These are phyloP conservation scores for Alternaria metachromatica DNA, from an alignment of 2,329 filamentous ascomycete genomes.

Conservation along the genomic window DNA sequence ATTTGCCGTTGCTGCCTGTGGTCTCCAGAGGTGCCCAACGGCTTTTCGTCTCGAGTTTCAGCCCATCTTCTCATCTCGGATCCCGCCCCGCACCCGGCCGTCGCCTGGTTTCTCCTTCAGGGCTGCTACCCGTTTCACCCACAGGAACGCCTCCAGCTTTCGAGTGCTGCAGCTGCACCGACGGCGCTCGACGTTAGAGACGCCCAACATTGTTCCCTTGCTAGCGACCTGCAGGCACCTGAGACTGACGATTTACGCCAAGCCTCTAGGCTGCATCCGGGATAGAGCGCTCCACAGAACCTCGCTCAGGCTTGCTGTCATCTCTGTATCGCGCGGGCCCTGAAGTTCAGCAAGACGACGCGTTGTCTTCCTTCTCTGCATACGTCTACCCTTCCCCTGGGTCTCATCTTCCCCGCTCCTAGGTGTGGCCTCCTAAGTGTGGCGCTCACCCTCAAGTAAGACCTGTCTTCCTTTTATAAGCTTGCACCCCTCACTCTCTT, in stretches of 20 bases:
- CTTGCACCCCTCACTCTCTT: slow-evolving; percentile 5
- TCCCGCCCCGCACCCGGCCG: slow-evolving; percentile 8
- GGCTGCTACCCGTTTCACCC: slow-evolving; percentile 4
- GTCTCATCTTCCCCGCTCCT: slow-evolving; percentile 33
- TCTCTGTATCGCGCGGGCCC: slow-evolving; percentile 27
- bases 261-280: slow-evolving; percentile 32
- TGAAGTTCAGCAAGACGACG: slow-evolving; percentile 29
- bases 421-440: slow-evolving; percentile 35
- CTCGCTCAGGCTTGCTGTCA: slow-evolving; percentile 36
- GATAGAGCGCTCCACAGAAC: slow-evolving; percentile 26
- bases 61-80: slow-evolving; percentile 7
- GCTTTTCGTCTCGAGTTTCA: slow-evolving; percentile 3
- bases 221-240: neutral
- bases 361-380: slow-evolving; percentile 32
- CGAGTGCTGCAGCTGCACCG: neutral
- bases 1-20: neutral
- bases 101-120: slow-evolving; percentile 2
- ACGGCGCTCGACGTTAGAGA: slow-evolving; percentile 3
- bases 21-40: neutral
- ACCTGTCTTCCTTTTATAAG: slow-evolving; percentile 14
- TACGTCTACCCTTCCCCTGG: slow-evolving; percentile 30
- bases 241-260: slow-evolving; percentile 27
- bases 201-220: slow-evolving; percentile 19
- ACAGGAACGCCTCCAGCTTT: slow-evolving; percentile 10
- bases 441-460: slow-evolving; percentile 37